Percentiles rank a stretch among this genome's conserved stretches.
Evolutionary conservation across 192 early-diverging fungal species (phyloP).

Genomic region (Funneliformis mosseae): DNA sequence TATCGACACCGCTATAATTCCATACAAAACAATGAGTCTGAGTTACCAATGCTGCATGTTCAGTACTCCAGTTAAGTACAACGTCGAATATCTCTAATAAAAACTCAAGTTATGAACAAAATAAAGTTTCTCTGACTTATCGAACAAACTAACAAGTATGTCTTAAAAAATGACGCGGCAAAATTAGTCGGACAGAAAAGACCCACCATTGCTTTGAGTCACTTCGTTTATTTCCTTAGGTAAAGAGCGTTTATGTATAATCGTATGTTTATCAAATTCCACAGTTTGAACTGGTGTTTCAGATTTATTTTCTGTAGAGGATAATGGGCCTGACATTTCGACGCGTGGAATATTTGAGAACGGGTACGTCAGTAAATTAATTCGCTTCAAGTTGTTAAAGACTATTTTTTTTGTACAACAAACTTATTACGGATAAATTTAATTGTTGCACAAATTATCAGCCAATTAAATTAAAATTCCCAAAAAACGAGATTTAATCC

Average conservation of each 20-base stretch:
- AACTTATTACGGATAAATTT: no score
- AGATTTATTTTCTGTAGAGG: not conserved
- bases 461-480: no score
- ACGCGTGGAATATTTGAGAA: not conserved
- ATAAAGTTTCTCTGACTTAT: not conserved
- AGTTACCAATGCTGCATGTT: constrained; percentile 8
- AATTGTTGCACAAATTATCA: no score
- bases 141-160: not conserved
- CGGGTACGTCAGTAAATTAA: no score
- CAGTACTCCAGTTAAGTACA: not conserved
- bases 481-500: no score
- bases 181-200: not conserved
- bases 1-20: constrained; percentile 17
- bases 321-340: not conserved
- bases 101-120: not conserved
- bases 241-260: not conserved
- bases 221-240: constrained; percentile 1
- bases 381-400: no score
- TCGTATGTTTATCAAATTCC: not conserved
- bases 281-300: not conserved
- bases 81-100: constrained; percentile 5
- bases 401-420: no score
- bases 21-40: constrained; percentile 19
- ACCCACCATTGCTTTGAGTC: not conserved
- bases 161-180: not conserved